These are phyloP conservation scores for Podospora pseudopauciseta DNA, from an alignment of 495 filamentous ascomycete genomes.

Conservation along the genomic window DNA sequence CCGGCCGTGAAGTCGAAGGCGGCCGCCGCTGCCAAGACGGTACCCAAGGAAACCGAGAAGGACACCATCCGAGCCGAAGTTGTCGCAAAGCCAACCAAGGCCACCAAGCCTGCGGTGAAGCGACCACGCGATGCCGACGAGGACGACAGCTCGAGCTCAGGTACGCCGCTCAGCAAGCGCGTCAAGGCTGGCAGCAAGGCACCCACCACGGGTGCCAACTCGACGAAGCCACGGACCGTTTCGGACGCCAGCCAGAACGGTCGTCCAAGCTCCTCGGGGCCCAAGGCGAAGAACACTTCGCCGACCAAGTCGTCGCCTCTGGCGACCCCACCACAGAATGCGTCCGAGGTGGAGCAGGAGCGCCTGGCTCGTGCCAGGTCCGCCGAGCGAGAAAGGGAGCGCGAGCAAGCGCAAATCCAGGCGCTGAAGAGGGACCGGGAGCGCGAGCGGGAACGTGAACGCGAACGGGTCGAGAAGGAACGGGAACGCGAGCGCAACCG, in stretches of 20 bases:
- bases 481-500: constrained; percentile 17
- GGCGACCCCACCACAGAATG: constrained; percentile 72
- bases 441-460: constrained; percentile 30
- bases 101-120: constrained; percentile 27
- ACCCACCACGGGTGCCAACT: constrained; percentile 14
- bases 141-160: constrained; percentile 50
- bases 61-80: constrained; percentile 36
- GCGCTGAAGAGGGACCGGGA: constrained; percentile 29
- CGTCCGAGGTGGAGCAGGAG: constrained; percentile 57
- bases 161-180: constrained; percentile 49
- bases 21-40: constrained; percentile 12
- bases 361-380: constrained; percentile 18
- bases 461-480: constrained; percentile 19
- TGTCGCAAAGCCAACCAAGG: constrained; percentile 30
- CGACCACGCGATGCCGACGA: constrained; percentile 43
- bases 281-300: constrained; percentile 50
- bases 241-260: constrained; percentile 49
- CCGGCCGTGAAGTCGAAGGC: constrained; percentile 18
- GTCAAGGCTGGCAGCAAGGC: constrained; percentile 38
- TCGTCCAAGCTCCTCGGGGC: constrained; percentile 33
- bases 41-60: constrained; percentile 18
- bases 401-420: constrained; percentile 24
- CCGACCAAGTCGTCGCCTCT: constrained; percentile 72
- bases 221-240: constrained; percentile 35
- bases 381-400: constrained; percentile 34